Evolutionary conservation across 2,329 filamentous ascomycete species (phyloP), one percentile per base, ranked within the genome.

Genomic region (Arthroderma sp.): DNA sequence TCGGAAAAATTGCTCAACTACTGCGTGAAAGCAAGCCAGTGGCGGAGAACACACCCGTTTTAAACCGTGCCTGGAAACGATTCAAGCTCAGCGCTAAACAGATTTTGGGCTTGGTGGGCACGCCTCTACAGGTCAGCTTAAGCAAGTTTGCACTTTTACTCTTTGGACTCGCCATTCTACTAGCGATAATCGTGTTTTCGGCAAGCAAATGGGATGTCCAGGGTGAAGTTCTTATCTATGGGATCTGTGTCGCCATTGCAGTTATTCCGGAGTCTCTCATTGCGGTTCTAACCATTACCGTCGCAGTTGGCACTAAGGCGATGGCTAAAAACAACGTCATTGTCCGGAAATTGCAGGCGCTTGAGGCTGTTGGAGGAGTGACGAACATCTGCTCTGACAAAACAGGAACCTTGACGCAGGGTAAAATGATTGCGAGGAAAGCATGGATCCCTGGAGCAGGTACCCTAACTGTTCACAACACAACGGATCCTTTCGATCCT

Each of bases 81-180:
- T 71, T 44, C 57, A 67, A 48, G 61, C 66, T 38, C 65, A 71
- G 47, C 49, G 54, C 22, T 52, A 62, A 51, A 55, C 62, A 46
- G 54, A 55, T 49, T 38, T 57, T 43, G 53, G 65, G 43, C 72
- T 69, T 29, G 49, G 70, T 78, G 11, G 78, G 79, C 40, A 81
- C 78, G 22, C 78, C 78, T 27, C 68, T 82, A 6, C 77, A 81
- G 57, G 72, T 72, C 53, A 80, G 77, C 55, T 66, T 81, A n/a
- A 77, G 75, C 51, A 72, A 73, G 57, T 71, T 81, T 45, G 78
- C 78, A 36, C 67, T 80, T 22, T 59, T 80, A 3, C 69, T 81
- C 7, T 80, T 81, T 54, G 67, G 67, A 38, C 67, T 78, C 36
- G 78, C 78, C 9, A 71, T 81, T 30, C 53, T 81, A 38, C 75